A percentile compares a stretch with the other conserved stretches of the same genome.
Conservation (phyloP, 352 stramenopile species). For the Phytophthora pseudosyringae region DNA sequence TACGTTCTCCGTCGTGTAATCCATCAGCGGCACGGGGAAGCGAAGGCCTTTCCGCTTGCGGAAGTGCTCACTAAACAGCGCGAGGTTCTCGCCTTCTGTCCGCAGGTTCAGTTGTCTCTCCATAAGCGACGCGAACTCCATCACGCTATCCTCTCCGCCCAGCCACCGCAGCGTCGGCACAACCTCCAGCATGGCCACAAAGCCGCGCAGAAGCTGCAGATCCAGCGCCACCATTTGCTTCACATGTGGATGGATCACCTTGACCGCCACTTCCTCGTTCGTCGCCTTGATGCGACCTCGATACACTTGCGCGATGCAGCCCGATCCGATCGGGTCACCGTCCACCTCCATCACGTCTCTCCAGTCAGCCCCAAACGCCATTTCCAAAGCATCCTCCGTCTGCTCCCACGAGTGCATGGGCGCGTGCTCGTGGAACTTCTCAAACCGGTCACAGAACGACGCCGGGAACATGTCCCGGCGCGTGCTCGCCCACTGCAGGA, state of each 20-base stretch:
- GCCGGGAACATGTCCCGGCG: constrained; percentile 94
- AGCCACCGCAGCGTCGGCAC: constrained; percentile 73
- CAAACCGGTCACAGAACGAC: constrained; percentile 91
- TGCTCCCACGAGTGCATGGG: constrained; percentile 89
- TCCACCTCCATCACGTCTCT: constrained; percentile 59
- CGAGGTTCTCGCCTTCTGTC: constrained; percentile 90
- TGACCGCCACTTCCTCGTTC: constrained; percentile 86
- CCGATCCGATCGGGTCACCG: constrained; percentile 83
- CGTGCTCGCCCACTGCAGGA: constrained; percentile 95
- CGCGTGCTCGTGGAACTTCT: constrained; percentile 89
- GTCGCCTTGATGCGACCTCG: constrained; percentile 71
- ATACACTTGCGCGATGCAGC: constrained; percentile 96
- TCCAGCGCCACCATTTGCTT: constrained; percentile 89
- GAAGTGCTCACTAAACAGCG: constrained; percentile 84
- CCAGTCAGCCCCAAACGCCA: constrained; percentile 91
- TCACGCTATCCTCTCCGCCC: constrained; percentile 78
- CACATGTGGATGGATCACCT: constrained; percentile 94
- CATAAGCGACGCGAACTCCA: constrained; percentile 90
- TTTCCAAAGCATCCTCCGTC: constrained; percentile 79
- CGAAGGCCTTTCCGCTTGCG: constrained; percentile 56
- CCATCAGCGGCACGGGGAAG: constrained; percentile 80
- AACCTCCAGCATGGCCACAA: constrained; percentile 69
- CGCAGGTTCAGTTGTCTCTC: constrained; percentile 91
- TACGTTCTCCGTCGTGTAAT: constrained; percentile 81
- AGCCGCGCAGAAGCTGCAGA: constrained; percentile 76